phyloP scores from a whole-genome alignment of 371 early-diverging fungal genomes.

The Lichtheimia ornata region DNA sequence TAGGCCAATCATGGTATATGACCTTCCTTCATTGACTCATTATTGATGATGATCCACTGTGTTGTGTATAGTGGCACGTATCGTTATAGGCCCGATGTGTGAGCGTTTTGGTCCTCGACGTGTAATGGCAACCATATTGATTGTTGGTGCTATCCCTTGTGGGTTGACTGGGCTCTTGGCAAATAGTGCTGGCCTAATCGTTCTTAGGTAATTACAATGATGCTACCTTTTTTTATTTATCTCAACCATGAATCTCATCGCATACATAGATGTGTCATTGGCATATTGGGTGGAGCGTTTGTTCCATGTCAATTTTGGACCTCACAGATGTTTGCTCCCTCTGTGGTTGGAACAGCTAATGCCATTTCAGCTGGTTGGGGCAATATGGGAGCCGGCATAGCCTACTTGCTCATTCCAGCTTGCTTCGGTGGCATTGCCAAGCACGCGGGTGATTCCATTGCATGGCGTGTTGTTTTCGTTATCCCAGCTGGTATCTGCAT shows the following conservation, averaged over 20 bases:
- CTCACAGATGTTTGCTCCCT: slow-evolving; percentile 52
- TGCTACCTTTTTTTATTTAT: too few species aligned
- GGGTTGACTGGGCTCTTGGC: slow-evolving; percentile 44
- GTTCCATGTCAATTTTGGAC: slow-evolving; percentile 75
- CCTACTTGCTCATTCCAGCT: slow-evolving; percentile 58
- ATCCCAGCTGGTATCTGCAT: slow-evolving; percentile 50
- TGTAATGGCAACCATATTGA: slow-evolving; percentile 52
- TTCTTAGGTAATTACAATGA: slow-evolving; percentile 16
- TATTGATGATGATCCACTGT: too few species aligned
- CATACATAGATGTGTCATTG: slow-evolving; percentile 41
- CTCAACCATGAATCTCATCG: too few species aligned
- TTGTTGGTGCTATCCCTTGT: slow-evolving; percentile 54
- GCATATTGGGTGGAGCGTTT: slow-evolving; percentile 65
- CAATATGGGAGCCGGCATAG: slow-evolving; percentile 67
- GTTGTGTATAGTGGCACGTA: neutral
- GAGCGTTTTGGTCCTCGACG: slow-evolving; percentile 54
- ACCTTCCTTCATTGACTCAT: too few species aligned
- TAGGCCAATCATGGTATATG: neutral
- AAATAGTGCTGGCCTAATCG: slow-evolving; percentile 43
- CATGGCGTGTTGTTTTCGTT: slow-evolving; percentile 48
- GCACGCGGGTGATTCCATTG: slow-evolving; percentile 17
- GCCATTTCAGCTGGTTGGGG: slow-evolving; percentile 69
- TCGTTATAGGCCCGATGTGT: slow-evolving; percentile 49
- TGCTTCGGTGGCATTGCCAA: slow-evolving; percentile 38
- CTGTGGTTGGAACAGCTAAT: slow-evolving; percentile 65